Base-by-base conservation (phyloP, 2,329 filamentous ascomycete species). In the Chaetomiaceae sp. region DNA sequence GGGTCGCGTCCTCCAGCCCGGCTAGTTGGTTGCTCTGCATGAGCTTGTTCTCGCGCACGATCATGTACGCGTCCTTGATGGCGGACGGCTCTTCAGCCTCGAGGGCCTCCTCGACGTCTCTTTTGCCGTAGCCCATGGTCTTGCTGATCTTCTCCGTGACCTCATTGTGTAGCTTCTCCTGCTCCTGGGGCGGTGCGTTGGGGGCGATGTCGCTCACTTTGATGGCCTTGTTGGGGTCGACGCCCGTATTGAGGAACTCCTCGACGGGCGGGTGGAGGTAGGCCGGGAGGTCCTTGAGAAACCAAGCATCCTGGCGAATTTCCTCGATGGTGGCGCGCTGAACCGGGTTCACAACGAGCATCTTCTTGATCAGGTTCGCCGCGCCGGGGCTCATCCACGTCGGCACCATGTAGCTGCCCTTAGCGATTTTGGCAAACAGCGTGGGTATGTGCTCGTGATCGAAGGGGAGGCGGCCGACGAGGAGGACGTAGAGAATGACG, bases 361-460 rank as follows among this genome's bases (percentile, higher is more conserved):
- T 96, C 63, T 83, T 86, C 68, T 86, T 86, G 62, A 97, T 96
- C 50, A 97, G 71, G 43, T 75, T 76, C 18, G 83, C 81, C 3
- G 93, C 90, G 42, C 90, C 91, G 1, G 83, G 75, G 2, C 89
- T 90, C 65, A 97, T 88, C 73, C 95, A 97, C 43, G 82, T 84
- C 1, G 93, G 93, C 54, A 95, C 86, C 58, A 86, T 86, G 68
- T 96, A 98, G 52, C 88, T 89, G 35, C 93, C 93, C 48, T 90
- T 86, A 17, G 90, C 88, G 51, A 98, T 98, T 72, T 98, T 98
- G 67, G 93, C 91, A 71, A 98, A 98, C 4, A 98, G 75, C 36
- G 89, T 90, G 2, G 93, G 93, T 55, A 98, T 98, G 63, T 97
- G 95, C 60, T 98, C 93, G 64, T 98, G 93, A 69, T 98, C 93